Percentiles rank a stretch among this genome's conserved stretches.
phyloP scores from a whole-genome alignment of 2,329 filamentous ascomycete species.

The Bisporella sp. region DNA sequence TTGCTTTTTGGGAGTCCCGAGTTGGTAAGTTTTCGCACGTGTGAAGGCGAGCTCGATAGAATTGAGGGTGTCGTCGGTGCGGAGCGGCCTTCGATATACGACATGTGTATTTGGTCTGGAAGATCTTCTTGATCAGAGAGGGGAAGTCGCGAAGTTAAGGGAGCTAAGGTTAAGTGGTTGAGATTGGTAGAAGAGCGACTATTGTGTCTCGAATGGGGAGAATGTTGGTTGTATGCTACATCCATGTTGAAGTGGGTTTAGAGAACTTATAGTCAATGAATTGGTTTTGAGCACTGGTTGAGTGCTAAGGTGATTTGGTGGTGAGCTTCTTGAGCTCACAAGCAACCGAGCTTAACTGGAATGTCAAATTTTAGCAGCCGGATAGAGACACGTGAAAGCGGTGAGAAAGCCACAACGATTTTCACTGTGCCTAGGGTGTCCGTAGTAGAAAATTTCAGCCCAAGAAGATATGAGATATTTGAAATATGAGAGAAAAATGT shows the following conservation, averaged over 20 bases:
- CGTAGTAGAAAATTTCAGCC: too few relatives aligned
- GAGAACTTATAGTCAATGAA: too few relatives aligned
- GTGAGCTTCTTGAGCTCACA: too few relatives aligned
- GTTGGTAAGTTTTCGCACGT: slow-evolving; percentile 27
- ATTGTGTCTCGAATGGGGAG: slow-evolving; percentile 49
- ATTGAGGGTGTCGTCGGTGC: slow-evolving; percentile 59
- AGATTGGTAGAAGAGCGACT: slow-evolving; percentile 52
- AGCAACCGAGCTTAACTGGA: too few relatives aligned
- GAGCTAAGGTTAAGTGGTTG: slow-evolving; percentile 55
- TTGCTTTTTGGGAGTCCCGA: slow-evolving; percentile 49
- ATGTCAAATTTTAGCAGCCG: too few relatives aligned
- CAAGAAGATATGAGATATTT: too few relatives aligned
- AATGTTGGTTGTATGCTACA: slow-evolving; percentile 53
- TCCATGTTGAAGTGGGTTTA: slow-evolving; percentile 38
- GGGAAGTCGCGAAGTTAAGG: slow-evolving; percentile 54
- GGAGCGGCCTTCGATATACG: slow-evolving; percentile 56
- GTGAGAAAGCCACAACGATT: too few relatives aligned
- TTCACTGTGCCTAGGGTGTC: too few relatives aligned
- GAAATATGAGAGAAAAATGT: too few relatives aligned
- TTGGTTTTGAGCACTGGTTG: too few relatives aligned
- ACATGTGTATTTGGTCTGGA: slow-evolving; percentile 34
- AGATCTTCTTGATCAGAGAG: slow-evolving; percentile 44
- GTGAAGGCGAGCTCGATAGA: slow-evolving; percentile 49
- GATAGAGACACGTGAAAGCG: too few relatives aligned
- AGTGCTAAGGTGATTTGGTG: too few relatives aligned